Evolutionary conservation across 1,284 basidiomycete species (phyloP), one percentile per base, ranked within the genome.

Genomic region (Microbotryomycetes sp.): DNA sequence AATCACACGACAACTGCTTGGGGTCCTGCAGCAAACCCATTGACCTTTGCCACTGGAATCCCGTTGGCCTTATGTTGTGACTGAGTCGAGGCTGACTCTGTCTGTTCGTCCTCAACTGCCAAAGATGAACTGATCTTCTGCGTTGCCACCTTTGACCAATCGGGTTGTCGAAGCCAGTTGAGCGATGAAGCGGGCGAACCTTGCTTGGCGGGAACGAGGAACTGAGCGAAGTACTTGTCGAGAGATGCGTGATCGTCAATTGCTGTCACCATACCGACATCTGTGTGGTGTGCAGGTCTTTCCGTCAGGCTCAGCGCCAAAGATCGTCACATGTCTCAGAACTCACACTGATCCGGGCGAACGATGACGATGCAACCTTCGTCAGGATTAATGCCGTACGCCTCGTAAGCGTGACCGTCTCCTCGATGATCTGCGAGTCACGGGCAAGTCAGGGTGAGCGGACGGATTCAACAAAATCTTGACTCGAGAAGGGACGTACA

Each of bases 321-420:
- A 60, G 45, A 25, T 31, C 19, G 12, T 25, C 9, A n/a, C 31
- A 49, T 49, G 32, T 6, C 5, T 29, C 12, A 29, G 16, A 6
- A 56, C 68, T 54, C 25, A 66, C 69, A 69, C 56, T 68, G 67
- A 58, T 77, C 76, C 0, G 76, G 76, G 6, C 76, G 70, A 25
- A 75, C 69, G 9, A 77, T 67, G 7, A 76, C 65, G 42, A 75
- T 67, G 22, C 71, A 72, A 5, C 75, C 76, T 23, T 69, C 68
- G 28, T 73, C 70, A 7, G 72, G 70, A 31, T 71, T 63, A 58
- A 77, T 74, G 32, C 75, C 76, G 63, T 74, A 76, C 16, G 71
- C 68, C 49, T 71, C 69, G 68, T 77, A 77, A 9, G 74, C 72
- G n/a, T 74, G 67, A 45, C 74, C 74, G 56, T 75, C 70, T 36